phyloP scores from a whole-genome alignment of 371 early-diverging fungal genomes.

The Rhizopus stolonifer region DNA sequence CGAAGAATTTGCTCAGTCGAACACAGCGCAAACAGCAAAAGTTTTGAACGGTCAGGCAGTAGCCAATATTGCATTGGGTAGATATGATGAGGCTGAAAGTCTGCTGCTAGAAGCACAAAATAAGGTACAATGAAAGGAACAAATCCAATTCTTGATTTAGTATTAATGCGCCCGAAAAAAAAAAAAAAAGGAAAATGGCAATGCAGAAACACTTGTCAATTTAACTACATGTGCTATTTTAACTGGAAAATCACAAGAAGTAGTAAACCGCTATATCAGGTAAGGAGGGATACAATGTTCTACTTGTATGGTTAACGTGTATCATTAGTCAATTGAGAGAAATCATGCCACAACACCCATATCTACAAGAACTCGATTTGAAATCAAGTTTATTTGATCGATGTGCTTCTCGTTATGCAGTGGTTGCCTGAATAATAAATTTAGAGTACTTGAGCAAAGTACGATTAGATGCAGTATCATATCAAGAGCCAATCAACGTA shows the following conservation, averaged over 20 bases:
- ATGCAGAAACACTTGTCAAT: constrained; percentile 89
- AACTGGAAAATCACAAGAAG: constrained; percentile 69
- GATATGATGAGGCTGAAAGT: constrained; percentile 85
- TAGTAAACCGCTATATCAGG: constrained; percentile 65
- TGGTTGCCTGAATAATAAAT: no score
- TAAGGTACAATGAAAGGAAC: constrained; percentile 46
- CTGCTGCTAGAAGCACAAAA: constrained; percentile 79
- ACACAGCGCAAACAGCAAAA: constrained; percentile 69
- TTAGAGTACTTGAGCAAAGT: no score
- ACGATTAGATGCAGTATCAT: no score
- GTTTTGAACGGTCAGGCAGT: constrained; percentile 86
- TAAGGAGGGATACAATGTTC: constrained; percentile 28
- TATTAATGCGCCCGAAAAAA: no score
- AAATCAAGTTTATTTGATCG: constrained; percentile 86
- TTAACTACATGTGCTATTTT: constrained; percentile 72
- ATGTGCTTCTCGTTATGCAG: constrained; percentile 43
- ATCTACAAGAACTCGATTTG: constrained; percentile 72
- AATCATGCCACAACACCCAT: constrained; percentile 78
- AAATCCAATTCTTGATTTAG: no score
- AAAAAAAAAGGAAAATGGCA: constrained; percentile 74
- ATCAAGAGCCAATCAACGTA: no score
- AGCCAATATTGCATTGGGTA: constrained; percentile 76
- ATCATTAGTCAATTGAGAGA: constrained; percentile 78
- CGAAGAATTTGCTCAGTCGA: constrained; percentile 87
- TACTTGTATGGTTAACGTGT: not conserved